A percentile compares a stretch with the other conserved stretches of the same genome.
phyloP scores from a whole-genome alignment of 2,329 filamentous ascomycete species.

The Calonectria pauciramosa region DNA sequence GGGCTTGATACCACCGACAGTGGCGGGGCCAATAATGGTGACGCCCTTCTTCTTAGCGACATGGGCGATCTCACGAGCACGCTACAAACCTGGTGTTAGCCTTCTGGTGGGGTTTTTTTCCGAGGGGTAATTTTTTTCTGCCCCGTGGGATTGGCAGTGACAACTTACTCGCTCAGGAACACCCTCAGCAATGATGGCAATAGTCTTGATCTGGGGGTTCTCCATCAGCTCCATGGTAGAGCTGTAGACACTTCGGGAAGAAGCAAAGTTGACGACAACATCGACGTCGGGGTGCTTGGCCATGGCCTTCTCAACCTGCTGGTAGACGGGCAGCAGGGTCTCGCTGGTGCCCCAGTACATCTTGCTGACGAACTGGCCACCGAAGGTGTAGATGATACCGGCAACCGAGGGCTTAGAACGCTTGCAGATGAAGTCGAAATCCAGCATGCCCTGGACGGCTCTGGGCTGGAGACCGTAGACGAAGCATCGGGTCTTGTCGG shows the following conservation, averaged over 20 bases:
- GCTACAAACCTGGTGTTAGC: conserved; percentile 62
- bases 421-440: conserved; percentile 99
- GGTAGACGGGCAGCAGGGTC: conserved; percentile 98
- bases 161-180: conserved; percentile 92
- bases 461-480: conserved; percentile 99
- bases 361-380: conserved; percentile 99
- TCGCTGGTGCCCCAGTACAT: conserved; percentile 99
- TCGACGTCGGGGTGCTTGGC: conserved; percentile 98
- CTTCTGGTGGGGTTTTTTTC: background rate
- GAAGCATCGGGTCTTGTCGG: conserved; percentile 99
- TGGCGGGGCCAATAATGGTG: conserved; percentile 98
- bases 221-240: conserved; percentile 99
- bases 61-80: conserved; percentile 97
- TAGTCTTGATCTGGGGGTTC: conserved; percentile 95
- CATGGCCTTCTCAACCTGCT: conserved; percentile 91
- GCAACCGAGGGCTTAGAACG: conserved; percentile 95
- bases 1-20: conserved; percentile 99
- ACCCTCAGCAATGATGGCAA: conserved; percentile 99
- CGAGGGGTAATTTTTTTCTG: background rate
- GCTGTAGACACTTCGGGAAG: conserved; percentile 97
- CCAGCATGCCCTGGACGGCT: conserved; percentile 92
- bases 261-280: conserved; percentile 99
- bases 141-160: conserved; percentile 17
- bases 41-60: conserved; percentile 98
- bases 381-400: conserved; percentile 99